Percentiles rank a stretch among this genome's conserved stretches.
Evolutionary conservation across 2,329 filamentous ascomycete genomes (phyloP).

Genomic region (Exophiala oligosperma): DNA sequence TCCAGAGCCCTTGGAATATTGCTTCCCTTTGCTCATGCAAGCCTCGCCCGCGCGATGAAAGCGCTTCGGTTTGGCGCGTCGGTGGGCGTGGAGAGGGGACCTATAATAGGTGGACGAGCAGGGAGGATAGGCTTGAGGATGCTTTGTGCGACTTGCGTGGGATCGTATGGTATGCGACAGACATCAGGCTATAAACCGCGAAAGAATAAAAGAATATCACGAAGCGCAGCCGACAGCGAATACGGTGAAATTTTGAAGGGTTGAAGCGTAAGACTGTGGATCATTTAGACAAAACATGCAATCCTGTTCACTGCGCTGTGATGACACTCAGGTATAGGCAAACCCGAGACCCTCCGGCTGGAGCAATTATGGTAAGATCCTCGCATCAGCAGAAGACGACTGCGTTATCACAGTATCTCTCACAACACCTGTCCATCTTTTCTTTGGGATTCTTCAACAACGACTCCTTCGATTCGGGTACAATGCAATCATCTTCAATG

Average conservation of each 20-base stretch:
- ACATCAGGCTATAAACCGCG: not conserved
- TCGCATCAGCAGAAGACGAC: not conserved
- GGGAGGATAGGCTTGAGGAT: no score
- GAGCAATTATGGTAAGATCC: not conserved
- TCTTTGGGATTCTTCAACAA: not conserved
- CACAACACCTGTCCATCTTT: not conserved
- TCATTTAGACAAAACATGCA: not conserved
- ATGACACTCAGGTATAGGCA: not conserved
- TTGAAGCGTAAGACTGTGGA: not conserved
- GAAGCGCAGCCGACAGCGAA: not conserved
- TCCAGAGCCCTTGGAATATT: not conserved
- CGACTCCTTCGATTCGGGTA: no score
- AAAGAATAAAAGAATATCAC: not conserved
- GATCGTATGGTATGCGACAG: not conserved
- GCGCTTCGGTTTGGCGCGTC: no score
- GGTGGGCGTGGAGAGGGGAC: no score
- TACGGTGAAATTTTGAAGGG: not conserved
- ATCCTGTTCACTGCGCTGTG: not conserved
- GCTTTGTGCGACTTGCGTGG: no score
- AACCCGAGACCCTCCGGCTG: not conserved
- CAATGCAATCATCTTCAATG: constrained; percentile 10
- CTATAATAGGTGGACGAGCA: no score
- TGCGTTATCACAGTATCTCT: not conserved
- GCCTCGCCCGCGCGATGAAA: not conserved
- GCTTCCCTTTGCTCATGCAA: not conserved